Evolutionary conservation across 371 early-diverging fungal species (phyloP), one percentile per base, ranked within the genome.

Genomic region (Blakeslea trispora): DNA sequence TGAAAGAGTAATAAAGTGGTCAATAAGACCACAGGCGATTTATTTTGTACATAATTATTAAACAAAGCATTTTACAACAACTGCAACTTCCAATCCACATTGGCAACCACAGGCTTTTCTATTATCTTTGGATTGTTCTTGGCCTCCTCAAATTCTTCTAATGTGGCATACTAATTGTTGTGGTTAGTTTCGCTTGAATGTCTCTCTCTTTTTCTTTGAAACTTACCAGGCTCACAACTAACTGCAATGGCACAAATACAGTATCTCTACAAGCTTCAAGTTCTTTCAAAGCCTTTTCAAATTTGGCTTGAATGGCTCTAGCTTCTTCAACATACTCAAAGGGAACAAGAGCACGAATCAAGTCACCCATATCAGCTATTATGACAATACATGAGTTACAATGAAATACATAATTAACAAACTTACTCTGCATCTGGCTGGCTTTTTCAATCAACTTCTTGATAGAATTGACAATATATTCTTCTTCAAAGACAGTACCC

Each of bases 401-500:
- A 15, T 24, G 40, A 23, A 32, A 34, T 37, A 11, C 11, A 13
- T 37, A 32, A 10, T 32, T 32, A 32, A 17, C 9, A 0, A 15
- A 21, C 66, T 63, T 74, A 79, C 79, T 68, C 55, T 79, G 80
- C 62, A 79, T 51, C 3, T 45, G 54, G 22, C 59, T 74, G 11
- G 75, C 71, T 24, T 82, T 71, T 53, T 85, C 84, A 14, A 72
- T 74, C 9, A 85, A 56, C 32, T 75, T 69, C 49, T 77, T 79
- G 34, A 87, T 62, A 14, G 91, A 90, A 28, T 81, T 85, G 37
- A 92, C 79, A 50, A 97, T 72, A 54, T 95, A 95, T 61, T 92
- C 90, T 64, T 95, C 94, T 63, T 97, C 97, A 61, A 87, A 93
- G 5, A 85, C 82, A 50, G 87, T 88, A 15, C 93, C 93, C 74